Evolutionary conservation across 306 rosid genomes (phyloP).

Genomic region (Malus sieversii): DNA sequence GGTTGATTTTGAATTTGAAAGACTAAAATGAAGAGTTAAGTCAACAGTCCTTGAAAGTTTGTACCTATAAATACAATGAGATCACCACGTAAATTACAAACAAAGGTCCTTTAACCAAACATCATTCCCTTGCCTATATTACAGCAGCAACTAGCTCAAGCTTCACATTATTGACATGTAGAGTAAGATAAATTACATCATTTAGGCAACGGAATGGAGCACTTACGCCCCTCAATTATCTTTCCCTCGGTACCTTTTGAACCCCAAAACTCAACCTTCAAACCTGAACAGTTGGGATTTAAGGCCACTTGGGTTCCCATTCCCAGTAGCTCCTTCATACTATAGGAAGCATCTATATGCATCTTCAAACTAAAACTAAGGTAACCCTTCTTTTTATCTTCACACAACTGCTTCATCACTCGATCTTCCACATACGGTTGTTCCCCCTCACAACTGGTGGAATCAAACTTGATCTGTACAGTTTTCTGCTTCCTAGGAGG

Average conservation of each 20-base stretch:
- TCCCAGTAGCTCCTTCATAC: slow-evolving; percentile 17
- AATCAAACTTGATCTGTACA: slow-evolving; percentile 28
- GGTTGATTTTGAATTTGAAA: too few relatives aligned
- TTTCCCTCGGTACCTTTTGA: slow-evolving; percentile 3
- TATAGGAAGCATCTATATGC: slow-evolving; percentile 23
- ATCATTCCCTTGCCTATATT: not conserved
- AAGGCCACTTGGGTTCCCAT: slow-evolving; percentile 23
- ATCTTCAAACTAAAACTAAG: slow-evolving; percentile 42
- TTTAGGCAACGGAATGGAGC: slow-evolving; percentile 24
- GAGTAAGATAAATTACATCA: not conserved
- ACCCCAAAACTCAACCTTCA: slow-evolving; percentile 13
- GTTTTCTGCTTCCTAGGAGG: slow-evolving; percentile 26
- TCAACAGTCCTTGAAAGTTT: not conserved
- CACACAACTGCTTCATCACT: slow-evolving; percentile 34
- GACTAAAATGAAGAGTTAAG: too few relatives aligned
- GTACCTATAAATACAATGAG: not conserved
- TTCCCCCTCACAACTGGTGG: not conserved
- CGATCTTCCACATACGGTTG: slow-evolving; percentile 16
- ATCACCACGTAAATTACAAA: not conserved
- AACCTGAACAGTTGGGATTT: slow-evolving; percentile 17
- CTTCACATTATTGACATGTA: not conserved
- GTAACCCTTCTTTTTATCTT: slow-evolving; percentile 28
- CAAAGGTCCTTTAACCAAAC: not conserved
- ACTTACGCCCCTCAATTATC: slow-evolving; percentile 15
- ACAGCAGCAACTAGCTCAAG: not conserved